Evolutionary conservation across 2,329 filamentous ascomycete genomes (phyloP).

Genomic region (Periconia digitata): DNA sequence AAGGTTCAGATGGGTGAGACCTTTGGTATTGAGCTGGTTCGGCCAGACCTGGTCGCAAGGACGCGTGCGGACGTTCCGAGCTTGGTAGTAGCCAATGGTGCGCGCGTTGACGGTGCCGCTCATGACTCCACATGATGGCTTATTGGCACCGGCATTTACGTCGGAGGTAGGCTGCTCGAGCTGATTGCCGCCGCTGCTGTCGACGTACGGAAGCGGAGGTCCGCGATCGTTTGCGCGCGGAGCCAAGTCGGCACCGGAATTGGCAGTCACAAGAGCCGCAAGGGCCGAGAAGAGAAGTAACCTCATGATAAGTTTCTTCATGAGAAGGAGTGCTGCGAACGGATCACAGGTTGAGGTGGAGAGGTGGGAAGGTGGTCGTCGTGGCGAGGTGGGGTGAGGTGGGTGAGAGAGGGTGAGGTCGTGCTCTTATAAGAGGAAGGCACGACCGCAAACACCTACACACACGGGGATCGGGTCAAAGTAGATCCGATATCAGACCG

Average conservation of each 20-base stretch:
- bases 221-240: not conserved
- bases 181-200: slow-evolving; percentile 7
- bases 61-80: slow-evolving; percentile 19
- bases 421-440: no score
- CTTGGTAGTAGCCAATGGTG: slow-evolving; percentile 9
- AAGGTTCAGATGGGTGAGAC: slow-evolving; percentile 29
- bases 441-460: no score
- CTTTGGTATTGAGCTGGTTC: slow-evolving; percentile 20
- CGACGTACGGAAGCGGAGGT: slow-evolving; percentile 4
- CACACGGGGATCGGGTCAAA: no score
- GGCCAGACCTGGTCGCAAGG: slow-evolving; percentile 25
- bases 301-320: no score
- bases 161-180: slow-evolving; percentile 11
- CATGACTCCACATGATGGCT: slow-evolving; percentile 14
- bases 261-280: not conserved
- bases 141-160: not conserved
- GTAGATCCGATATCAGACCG: no score
- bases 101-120: slow-evolving; percentile 16
- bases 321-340: no score
- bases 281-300: not conserved
- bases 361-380: no score
- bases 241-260: slow-evolving; percentile 3
- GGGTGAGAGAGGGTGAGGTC: no score
- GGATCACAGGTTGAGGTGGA: no score
- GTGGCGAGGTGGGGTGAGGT: no score